Conservation (phyloP, 306 rosid species). For the Arachis stenosperma region DNA sequence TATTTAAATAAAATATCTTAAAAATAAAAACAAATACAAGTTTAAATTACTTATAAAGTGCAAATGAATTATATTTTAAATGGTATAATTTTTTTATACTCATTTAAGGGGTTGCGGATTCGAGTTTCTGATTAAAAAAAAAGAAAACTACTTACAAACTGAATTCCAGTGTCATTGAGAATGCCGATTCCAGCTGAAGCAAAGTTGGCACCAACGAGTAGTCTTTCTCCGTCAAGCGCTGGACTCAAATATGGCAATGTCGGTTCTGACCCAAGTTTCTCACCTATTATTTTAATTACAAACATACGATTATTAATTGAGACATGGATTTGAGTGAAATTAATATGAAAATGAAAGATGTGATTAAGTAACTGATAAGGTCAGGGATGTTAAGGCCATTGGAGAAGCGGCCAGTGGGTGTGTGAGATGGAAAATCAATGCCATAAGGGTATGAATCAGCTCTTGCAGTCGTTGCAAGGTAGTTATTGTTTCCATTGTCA, state of each 20-base stretch:
- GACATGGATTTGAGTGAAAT: neutral
- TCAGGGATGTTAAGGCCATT: conserved; percentile 88
- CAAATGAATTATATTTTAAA: too few species aligned
- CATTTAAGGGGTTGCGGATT: too few species aligned
- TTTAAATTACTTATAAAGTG: conserved; percentile 52
- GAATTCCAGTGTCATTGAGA: conserved; percentile 89
- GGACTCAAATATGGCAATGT: conserved; percentile 86
- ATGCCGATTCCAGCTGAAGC: conserved; percentile 97
- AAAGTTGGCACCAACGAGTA: conserved; percentile 82
- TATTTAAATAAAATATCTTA: too few species aligned
- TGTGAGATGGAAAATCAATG: conserved; percentile 72
- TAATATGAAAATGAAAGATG: too few species aligned
- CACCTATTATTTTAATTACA: too few species aligned
- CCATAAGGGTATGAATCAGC: conserved; percentile 88
- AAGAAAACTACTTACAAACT: conserved; percentile 47
- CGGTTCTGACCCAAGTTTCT: conserved; percentile 68
- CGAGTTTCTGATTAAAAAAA: too few species aligned
- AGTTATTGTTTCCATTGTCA: conserved; percentile 89
- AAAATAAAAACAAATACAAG: too few species aligned
- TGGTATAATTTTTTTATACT: too few species aligned
- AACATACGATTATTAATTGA: neutral
- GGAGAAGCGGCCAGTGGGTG: conserved; percentile 80
- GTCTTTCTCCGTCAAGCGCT: conserved; percentile 49
- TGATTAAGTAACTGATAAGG: conserved; percentile 45
- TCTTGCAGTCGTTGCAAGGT: conserved; percentile 77